Evolutionary conservation across 352 stramenopile genomes (phyloP), one percentile per base, ranked within the genome.

Genomic region (Saprolegnia diclina): DNA sequence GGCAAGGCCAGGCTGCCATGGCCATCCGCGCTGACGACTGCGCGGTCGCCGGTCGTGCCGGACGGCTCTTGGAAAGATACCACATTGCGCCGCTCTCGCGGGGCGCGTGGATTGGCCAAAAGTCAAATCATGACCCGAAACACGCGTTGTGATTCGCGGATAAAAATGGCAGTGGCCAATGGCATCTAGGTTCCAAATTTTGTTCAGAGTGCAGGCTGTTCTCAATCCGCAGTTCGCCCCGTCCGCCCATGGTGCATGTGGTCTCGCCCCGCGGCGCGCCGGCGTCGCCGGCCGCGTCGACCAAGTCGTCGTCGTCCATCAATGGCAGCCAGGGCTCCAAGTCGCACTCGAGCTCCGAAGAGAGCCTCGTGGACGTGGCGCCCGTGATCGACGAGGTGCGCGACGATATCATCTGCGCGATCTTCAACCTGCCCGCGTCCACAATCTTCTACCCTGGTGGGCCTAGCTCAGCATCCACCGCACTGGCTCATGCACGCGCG

Each of bases 351-450:
- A 48, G 42, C 42, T 48, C 42, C 18, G 42, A 48, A 7, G 42
- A 48, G 42, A 48, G 42, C 42, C 42, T 48, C 42, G 57, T 66
- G 14, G 57, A 55, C 37, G 18, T 66, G 38, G 57, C 57, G 0
- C 57, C 57, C 45, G 63, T 62, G n/a, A 22, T 56, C 35, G 52
- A 92, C 56, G 64, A 81, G 7, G 69, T 90, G 69, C 80, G 86
- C 21, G 79, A 91, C 67, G 83, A 92, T 73, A 84, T 94, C 65
- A 91, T 94, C 72, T 90, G 86, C 75, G 89, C 83, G 79, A 92
- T 94, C 73, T 92, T 92, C 69, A 81, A 91, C 67, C 69, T 94
- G 52, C 86, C 84, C 14, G 65, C 76, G 37, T 79, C 76, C 35
- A 94, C 83, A 44, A 77, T 78, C 46, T 92, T 94, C 71, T 89